phyloP scores from a whole-genome alignment of 768 basidiomycete species.

The Pulveroboletus sp. region DNA sequence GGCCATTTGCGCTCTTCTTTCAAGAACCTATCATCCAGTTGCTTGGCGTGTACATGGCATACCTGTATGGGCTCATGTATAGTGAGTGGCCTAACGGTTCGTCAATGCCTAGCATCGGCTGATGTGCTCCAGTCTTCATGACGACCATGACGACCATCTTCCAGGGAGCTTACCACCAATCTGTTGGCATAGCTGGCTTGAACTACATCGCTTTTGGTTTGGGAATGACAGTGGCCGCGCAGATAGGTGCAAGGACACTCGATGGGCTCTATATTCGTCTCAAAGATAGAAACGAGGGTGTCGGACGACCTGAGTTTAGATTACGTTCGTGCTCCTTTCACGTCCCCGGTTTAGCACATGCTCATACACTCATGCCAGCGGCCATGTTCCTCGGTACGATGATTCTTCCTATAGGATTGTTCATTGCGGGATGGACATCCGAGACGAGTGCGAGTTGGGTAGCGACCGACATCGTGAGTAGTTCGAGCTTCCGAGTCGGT shows the following conservation, averaged over 20 bases:
- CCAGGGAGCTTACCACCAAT: conserved; percentile 47
- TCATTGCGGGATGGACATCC: conserved; percentile 70
- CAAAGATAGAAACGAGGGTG: conserved; percentile 48
- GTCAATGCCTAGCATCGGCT: background rate
- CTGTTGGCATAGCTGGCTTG: conserved; percentile 55
- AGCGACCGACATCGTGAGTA: conserved; percentile 56
- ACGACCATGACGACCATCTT: conserved; percentile 63
- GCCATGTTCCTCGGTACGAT: conserved; percentile 56
- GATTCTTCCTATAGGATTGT: conserved; percentile 58
- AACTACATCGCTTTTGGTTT: conserved; percentile 70
- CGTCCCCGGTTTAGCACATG: background rate
- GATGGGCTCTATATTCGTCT: conserved; percentile 52
- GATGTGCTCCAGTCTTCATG: conserved; percentile 49
- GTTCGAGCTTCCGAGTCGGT: background rate
- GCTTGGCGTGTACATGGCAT: conserved; percentile 63
- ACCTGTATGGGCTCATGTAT: conserved; percentile 61
- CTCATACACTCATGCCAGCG: conserved; percentile 34
- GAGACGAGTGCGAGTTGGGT: conserved; percentile 62
- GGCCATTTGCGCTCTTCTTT: conserved; percentile 64
- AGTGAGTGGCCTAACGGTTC: conserved; percentile 32
- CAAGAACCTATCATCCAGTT: conserved; percentile 65
- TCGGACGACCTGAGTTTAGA: conserved; percentile 51
- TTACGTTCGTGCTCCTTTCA: conserved; percentile 34
- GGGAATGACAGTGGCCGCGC: conserved; percentile 50
- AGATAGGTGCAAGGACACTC: conserved; percentile 50